Conservation (phyloP, 2,329 filamentous ascomycete genomes). For the Hymenoscyphus salicellus region DNA sequence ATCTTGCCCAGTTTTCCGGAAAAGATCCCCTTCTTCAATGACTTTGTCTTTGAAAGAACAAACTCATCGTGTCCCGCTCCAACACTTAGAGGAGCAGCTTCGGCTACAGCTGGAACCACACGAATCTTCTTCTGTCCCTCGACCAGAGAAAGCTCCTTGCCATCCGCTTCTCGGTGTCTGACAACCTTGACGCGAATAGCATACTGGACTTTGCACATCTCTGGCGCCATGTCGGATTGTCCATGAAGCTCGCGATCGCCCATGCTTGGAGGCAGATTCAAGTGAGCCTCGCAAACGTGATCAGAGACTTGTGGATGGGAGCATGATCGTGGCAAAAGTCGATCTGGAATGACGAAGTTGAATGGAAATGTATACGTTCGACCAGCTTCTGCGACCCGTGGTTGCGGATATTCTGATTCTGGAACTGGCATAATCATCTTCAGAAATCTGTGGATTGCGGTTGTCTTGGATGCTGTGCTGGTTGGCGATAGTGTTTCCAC, state of each 20-base stretch:
- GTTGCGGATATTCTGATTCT: slow-evolving; percentile 31
- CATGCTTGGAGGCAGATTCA: slow-evolving; percentile 35
- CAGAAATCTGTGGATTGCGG: slow-evolving; percentile 34
- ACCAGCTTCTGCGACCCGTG: slow-evolving; percentile 32
- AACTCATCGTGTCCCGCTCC: slow-evolving; percentile 25
- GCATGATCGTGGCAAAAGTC: slow-evolving; percentile 33
- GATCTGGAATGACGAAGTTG: slow-evolving; percentile 36
- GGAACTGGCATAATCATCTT: slow-evolving; percentile 36
- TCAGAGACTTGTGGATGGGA: slow-evolving; percentile 24
- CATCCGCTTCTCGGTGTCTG: slow-evolving; percentile 24
- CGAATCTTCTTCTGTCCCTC: slow-evolving; percentile 29
- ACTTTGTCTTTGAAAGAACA: slow-evolving; percentile 30
- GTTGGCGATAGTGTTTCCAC: slow-evolving; percentile 32
- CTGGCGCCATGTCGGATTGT: slow-evolving; percentile 33
- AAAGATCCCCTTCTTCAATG: slow-evolving; percentile 35
- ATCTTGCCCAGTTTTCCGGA: slow-evolving; percentile 36
- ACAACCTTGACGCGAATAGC: slow-evolving; percentile 31
- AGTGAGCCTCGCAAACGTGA: slow-evolving; percentile 34
- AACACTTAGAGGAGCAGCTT: slow-evolving; percentile 34
- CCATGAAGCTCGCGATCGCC: slow-evolving; percentile 25
- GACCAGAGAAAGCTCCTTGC: slow-evolving; percentile 23
- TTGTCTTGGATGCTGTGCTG: slow-evolving; percentile 24
- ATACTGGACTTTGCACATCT: slow-evolving; percentile 34
- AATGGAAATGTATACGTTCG: slow-evolving; percentile 33
- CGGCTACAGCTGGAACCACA: slow-evolving; percentile 30